Evolutionary conservation across 2,329 filamentous ascomycete species (phyloP).

Genomic region (Fusarium oxysporum): DNA sequence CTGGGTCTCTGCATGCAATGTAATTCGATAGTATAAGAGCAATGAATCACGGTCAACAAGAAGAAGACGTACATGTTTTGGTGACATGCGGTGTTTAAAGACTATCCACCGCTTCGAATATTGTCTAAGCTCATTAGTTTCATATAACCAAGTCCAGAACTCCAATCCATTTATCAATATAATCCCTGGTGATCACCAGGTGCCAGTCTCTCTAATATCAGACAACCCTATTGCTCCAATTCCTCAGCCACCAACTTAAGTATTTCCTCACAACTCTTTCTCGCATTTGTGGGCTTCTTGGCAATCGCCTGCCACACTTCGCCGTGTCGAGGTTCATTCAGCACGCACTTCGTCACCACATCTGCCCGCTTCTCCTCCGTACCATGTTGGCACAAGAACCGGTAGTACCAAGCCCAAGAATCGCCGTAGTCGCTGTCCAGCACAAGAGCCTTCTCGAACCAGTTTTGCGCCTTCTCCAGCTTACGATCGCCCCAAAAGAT

Average conservation of each 20-base stretch:
- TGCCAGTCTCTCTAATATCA: not conserved
- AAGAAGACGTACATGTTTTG: not conserved
- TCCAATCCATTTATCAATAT: slow-evolving; percentile 16
- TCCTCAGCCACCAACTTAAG: slow-evolving; percentile 78
- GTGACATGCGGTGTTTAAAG: not conserved
- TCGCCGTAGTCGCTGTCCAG: slow-evolving; percentile 89
- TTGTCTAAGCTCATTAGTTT: slow-evolving; percentile 33
- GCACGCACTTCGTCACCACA: slow-evolving; percentile 81
- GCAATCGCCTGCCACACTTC: slow-evolving; percentile 89
- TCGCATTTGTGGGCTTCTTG: slow-evolving; percentile 86
- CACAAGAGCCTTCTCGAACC: slow-evolving; percentile 96
- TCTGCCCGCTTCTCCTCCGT: slow-evolving; percentile 92
- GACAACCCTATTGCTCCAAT: slow-evolving; percentile 46
- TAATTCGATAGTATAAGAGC: slow-evolving; percentile 31
- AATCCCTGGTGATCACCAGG: not conserved
- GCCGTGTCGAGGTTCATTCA: slow-evolving; percentile 90
- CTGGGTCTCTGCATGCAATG: slow-evolving; percentile 15
- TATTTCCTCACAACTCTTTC: slow-evolving; percentile 81
- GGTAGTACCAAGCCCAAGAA: slow-evolving; percentile 98
- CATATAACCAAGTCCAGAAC: slow-evolving; percentile 23
- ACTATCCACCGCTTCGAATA: not conserved
- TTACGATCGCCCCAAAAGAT: slow-evolving; percentile 96
- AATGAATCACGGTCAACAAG: slow-evolving; percentile 24
- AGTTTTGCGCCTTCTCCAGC: slow-evolving; percentile 92
- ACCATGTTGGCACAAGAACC: slow-evolving; percentile 91